These are phyloP conservation scores for Trichoderma aggressivum DNA, from an alignment of 2,329 filamentous ascomycete species.

Conservation along the genomic window DNA sequence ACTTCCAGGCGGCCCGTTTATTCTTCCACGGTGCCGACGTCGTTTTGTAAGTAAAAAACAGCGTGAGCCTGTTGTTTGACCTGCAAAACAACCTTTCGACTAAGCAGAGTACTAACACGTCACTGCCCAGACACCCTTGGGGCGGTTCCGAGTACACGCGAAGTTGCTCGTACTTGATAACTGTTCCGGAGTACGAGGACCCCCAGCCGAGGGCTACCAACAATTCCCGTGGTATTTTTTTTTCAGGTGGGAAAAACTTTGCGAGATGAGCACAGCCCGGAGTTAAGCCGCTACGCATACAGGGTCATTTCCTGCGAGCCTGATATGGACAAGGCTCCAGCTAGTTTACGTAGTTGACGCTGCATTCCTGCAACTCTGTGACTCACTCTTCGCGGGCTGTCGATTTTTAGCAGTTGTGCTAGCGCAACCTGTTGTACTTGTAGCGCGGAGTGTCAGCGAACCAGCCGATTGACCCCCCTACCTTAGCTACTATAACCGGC, in stretches of 20 bases:
- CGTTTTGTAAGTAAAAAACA: not conserved
- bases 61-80: not conserved
- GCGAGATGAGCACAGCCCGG: not conserved
- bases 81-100: not conserved
- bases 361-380: constrained; percentile 12
- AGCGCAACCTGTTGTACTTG: not conserved
- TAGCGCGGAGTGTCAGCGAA: not conserved
- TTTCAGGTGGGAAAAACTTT: not conserved
- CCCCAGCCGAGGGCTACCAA: not conserved
- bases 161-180: not conserved
- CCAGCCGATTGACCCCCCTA: not conserved
- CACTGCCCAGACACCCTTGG: not conserved
- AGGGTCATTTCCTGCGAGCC: not conserved
- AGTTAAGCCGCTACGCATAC: not conserved
- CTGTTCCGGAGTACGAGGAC: not conserved
- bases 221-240: not conserved
- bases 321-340: constrained; percentile 5
- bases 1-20: not conserved
- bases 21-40: not conserved
- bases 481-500: too few relatives aligned
- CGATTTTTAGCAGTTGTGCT: not conserved
- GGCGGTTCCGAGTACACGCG: not conserved
- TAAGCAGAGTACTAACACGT: not conserved
- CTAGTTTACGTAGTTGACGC: constrained; percentile 7
- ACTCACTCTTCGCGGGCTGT: not conserved